Percentiles rank a stretch among this genome's conserved stretches.
Conservation (phyloP, 2,329 filamentous ascomycete genomes). For the Mycocentrospora acerina region DNA sequence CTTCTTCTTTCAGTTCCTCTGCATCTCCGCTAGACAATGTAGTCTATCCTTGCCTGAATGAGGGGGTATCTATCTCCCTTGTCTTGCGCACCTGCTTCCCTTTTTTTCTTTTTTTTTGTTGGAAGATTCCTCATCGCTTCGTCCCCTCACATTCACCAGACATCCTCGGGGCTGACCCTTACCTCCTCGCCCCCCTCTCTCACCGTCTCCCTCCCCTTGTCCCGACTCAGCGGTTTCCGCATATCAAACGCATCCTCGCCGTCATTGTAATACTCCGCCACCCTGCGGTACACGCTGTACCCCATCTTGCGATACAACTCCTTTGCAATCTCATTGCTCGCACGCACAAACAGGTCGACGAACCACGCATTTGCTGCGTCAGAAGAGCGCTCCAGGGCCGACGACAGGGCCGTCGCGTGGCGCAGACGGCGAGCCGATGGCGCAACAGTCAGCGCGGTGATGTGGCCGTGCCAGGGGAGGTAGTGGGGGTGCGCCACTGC, state of each 20-base stretch:
- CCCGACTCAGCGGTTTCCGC: slow-evolving; percentile 85
- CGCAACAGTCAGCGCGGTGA: slow-evolving; percentile 91
- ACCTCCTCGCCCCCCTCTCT: slow-evolving; percentile 78
- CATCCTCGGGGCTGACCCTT: slow-evolving; percentile 78
- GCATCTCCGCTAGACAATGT: too few relatives aligned
- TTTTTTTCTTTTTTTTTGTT: too few relatives aligned
- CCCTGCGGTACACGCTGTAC: slow-evolving; percentile 82
- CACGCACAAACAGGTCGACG: slow-evolving; percentile 89
- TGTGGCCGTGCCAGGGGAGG: slow-evolving; percentile 99
- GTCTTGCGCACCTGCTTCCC: too few relatives aligned
- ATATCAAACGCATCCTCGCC: slow-evolving; percentile 97
- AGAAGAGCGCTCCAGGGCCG: slow-evolving; percentile 78
- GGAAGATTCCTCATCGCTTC: too few relatives aligned
- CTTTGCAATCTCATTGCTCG: slow-evolving; percentile 85
- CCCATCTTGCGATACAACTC: slow-evolving; percentile 87
- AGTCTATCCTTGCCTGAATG: too few relatives aligned
- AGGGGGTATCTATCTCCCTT: too few relatives aligned
- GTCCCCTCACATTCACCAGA: too few relatives aligned
- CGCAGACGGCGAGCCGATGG: slow-evolving; percentile 83
- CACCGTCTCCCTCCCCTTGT: slow-evolving; percentile 73
- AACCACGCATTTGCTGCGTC: slow-evolving; percentile 89
- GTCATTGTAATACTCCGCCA: slow-evolving; percentile 91
- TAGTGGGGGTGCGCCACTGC: slow-evolving; percentile 61
- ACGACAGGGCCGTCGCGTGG: slow-evolving; percentile 79
- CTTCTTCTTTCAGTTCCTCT: too few relatives aligned